Evolutionary conservation across 2,329 filamentous ascomycete genomes (phyloP).

Genomic region (Colletotrichum destructivum): DNA sequence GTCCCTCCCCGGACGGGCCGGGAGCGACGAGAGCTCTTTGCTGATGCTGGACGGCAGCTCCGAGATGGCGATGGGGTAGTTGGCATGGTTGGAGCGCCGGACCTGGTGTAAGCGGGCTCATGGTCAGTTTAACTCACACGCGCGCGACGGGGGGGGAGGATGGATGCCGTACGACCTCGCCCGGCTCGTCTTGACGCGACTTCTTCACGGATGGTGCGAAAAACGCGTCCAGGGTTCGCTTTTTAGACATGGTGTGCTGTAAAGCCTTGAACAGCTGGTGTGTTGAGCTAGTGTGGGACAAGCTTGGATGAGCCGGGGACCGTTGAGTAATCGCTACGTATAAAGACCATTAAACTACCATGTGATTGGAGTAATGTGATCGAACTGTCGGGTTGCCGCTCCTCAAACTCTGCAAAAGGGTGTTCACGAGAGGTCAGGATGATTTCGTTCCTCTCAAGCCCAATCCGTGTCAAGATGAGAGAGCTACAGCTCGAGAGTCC

Average conservation of each 20-base stretch:
- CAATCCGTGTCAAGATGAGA: neutral
- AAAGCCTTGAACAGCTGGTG: constrained; percentile 4
- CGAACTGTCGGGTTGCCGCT: neutral
- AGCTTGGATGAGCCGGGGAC: constrained; percentile 5
- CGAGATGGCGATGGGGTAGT: constrained; percentile 67
- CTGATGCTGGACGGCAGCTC: constrained; percentile 57
- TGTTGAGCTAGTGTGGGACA: constrained; percentile 26
- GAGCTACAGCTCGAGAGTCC: neutral
- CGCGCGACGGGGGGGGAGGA: too few species aligned
- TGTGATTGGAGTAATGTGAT: neutral
- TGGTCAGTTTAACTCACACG: neutral
- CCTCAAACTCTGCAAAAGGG: neutral
- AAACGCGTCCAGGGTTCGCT: constrained; percentile 79
- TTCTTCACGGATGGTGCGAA: constrained; percentile 69
- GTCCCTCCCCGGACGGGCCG: constrained; percentile 65
- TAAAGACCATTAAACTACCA: neutral
- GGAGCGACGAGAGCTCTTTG: constrained; percentile 59
- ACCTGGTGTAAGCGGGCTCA: neutral
- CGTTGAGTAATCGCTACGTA: constrained; percentile 22
- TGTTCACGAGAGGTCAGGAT: neutral
- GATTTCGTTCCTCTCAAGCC: neutral
- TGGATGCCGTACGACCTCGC: constrained; percentile 27
- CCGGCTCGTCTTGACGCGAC: constrained; percentile 48
- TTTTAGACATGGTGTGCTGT: constrained; percentile 55
- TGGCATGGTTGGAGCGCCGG: constrained; percentile 56